A percentile compares a stretch with the other conserved stretches of the same genome.
phyloP scores from a whole-genome alignment of 352 stramenopile species.

The Phytophthora vignae region DNA sequence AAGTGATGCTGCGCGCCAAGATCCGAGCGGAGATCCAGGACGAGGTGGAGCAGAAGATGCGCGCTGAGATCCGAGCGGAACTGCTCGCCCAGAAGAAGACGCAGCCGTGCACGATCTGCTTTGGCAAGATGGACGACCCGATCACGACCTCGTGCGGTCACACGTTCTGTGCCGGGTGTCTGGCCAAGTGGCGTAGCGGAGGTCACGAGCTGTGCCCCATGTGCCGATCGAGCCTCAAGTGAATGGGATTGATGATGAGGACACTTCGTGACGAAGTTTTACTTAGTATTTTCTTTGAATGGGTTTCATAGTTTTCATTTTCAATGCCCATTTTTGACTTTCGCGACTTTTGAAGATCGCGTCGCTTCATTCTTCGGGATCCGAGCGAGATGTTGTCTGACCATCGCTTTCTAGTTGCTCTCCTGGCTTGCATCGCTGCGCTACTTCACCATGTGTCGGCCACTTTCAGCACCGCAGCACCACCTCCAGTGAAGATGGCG shows the following conservation, averaged over 20 bases:
- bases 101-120: constrained; percentile 26
- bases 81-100: constrained; percentile 15
- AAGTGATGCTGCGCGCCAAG: constrained; percentile 9
- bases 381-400: not conserved
- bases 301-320: not conserved
- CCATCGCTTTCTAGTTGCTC: not conserved
- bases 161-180: constrained; percentile 19
- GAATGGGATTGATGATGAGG: not conserved
- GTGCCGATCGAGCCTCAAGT: constrained; percentile 14
- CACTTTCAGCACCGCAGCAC: not conserved
- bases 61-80: constrained; percentile 21
- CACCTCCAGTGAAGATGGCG: constrained; percentile 28
- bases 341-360: constrained; percentile 18
- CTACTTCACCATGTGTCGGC: not conserved
- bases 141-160: constrained; percentile 18
- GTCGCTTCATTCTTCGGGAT: constrained; percentile 13
- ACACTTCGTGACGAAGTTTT: not conserved
- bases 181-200: constrained; percentile 15
- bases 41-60: constrained; percentile 30
- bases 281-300: not conserved
- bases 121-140: constrained; percentile 6
- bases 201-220: constrained; percentile 18
- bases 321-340: not conserved
- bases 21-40: constrained; percentile 27
- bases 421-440: not conserved